Percentiles rank a stretch among this genome's conserved stretches.
Evolutionary conservation across 352 stramenopile species (phyloP).

Genomic region (Pythium phragmiticola): DNA sequence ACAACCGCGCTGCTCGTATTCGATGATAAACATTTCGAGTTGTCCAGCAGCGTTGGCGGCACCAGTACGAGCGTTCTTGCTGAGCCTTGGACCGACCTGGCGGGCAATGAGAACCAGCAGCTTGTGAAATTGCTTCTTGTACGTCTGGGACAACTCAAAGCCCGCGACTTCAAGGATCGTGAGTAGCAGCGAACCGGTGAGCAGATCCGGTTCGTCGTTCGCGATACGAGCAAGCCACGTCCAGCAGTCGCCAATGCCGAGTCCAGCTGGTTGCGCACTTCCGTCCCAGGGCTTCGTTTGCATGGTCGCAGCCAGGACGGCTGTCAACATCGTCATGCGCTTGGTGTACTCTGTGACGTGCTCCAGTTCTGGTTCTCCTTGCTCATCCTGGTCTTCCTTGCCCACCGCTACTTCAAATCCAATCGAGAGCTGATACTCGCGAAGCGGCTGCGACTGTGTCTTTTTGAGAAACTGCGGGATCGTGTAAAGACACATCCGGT

Average conservation of each 20-base stretch:
- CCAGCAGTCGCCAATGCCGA: constrained; percentile 72
- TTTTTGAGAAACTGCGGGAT: constrained; percentile 65
- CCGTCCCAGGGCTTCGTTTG: constrained; percentile 65
- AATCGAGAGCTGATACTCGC: constrained; percentile 64
- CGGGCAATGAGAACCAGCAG: constrained; percentile 63
- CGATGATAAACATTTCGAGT: constrained; percentile 67
- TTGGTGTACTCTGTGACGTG: constrained; percentile 78
- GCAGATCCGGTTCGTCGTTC: constrained; percentile 69
- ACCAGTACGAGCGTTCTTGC: constrained; percentile 72
- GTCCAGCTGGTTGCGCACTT: constrained; percentile 46
- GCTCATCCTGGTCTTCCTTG: constrained; percentile 40
- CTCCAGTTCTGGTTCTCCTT: constrained; percentile 56
- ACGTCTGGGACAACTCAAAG: constrained; percentile 59
- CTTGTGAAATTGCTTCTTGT: constrained; percentile 82
- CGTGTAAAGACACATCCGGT: constrained; percentile 74
- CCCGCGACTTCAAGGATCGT: constrained; percentile 79
- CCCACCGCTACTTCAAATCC: constrained; percentile 67
- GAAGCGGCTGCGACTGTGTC: constrained; percentile 44
- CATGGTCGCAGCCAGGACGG: constrained; percentile 66
- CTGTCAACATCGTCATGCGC: constrained; percentile 77
- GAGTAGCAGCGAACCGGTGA: constrained; percentile 64
- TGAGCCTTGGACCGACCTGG: constrained; percentile 62
- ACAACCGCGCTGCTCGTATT: constrained; percentile 68
- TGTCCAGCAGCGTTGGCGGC: constrained; percentile 72
- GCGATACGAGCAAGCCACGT: constrained; percentile 63